These are phyloP conservation scores for Yarrowia deformans DNA, from an alignment of 805 yeast genomes.

Conservation along the genomic window DNA sequence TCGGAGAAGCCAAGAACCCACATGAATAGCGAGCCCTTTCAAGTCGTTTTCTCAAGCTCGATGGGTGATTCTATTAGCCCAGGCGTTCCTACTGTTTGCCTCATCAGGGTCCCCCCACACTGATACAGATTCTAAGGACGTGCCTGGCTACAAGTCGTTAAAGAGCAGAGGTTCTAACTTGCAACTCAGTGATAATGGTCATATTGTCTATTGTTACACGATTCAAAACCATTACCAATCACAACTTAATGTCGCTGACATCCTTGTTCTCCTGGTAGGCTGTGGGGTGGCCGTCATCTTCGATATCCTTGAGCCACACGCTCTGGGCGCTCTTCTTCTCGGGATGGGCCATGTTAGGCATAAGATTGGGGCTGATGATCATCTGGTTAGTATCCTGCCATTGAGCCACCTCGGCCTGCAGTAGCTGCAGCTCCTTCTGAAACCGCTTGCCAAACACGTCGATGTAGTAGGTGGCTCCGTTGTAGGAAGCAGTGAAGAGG, in stretches of 20 bases:
- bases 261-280: constrained; percentile 29
- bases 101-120: no score
- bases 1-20: no score
- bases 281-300: constrained; percentile 35
- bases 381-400: constrained; percentile 54
- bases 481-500: constrained; percentile 81
- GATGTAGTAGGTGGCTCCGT: constrained; percentile 94
- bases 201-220: constrained; percentile 16
- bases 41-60: no score
- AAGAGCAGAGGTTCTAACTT: no score
- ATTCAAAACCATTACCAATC: not conserved
- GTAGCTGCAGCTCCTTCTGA: constrained; percentile 79
- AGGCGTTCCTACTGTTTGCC: no score
- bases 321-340: constrained; percentile 36
- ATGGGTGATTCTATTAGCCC: no score
- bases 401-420: constrained; percentile 73
- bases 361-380: constrained; percentile 38
- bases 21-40: no score
- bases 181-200: not conserved
- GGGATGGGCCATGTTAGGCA: constrained; percentile 25
- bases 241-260: constrained; percentile 34
- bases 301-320: constrained; percentile 35
- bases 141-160: no score
- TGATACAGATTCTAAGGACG: no score
- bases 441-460: constrained; percentile 90